Evolutionary conservation across 768 basidiomycete genomes (phyloP), one percentile per base, ranked within the genome.

Genomic region (Crucibulum laeve): DNA sequence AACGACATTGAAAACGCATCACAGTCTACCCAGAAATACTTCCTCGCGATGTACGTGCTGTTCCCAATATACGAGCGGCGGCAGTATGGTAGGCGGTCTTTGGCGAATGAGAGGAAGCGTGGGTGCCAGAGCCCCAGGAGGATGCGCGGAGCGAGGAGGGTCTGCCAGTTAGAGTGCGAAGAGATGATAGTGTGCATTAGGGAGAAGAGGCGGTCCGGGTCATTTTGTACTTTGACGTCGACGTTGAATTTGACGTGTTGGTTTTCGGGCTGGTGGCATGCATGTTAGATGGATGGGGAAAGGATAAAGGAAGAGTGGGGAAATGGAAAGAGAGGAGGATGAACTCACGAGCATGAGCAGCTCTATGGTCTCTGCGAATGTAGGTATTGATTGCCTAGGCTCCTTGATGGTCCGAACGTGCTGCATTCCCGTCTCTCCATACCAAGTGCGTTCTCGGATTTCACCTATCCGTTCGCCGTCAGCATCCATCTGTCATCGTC

Each of bases 211-310:
- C 77, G 78, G 44, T 81, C 82, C 0, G 95, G 92, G 57, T 93
- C 82, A 58, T 97, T 98, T 57, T 91, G 83, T 21, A 85, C 77
- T 67, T 99, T 99, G 59, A 96, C 89, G 60, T 98, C 95, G 48
- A 97, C 79, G 69, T 97, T 82, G 56, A 87, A 84, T 49, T 78
- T 79, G 58, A 85, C 80, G 47, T 87, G 84, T 25, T 66, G 71
- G 63, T 89, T 87, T 64, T 87, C 83, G 34, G 83, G 81, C 83
- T 86, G 19, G 45, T 11, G 25, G 4, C 8, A 11, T 10, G 19
- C 24, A 21, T 19, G 42, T 30, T 7, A 34, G 21, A n/a, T 17
- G n/a, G 14, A 32, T 15, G n/a, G n/a, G 40, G 21, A 19, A 24
- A 22, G 35, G 18, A 4, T 25, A 18, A 15, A 5, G 17, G 11